Conservation (phyloP, 2,329 filamentous ascomycete species). For the Hymenoscyphus fraxineus region DNA sequence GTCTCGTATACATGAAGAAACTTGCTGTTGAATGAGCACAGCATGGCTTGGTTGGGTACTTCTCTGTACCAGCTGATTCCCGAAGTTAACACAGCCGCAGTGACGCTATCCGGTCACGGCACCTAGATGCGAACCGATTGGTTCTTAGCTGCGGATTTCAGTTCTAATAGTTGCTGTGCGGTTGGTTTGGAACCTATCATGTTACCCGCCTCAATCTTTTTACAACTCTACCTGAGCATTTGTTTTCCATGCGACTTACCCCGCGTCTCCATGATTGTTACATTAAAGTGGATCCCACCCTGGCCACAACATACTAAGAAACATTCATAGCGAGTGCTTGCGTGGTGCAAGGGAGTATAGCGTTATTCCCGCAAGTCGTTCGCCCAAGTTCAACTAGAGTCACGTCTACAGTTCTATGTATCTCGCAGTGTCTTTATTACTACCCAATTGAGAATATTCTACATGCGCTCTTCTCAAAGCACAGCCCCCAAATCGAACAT, state of each 20-base stretch:
- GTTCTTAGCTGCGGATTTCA: not conserved
- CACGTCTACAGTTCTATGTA: not conserved
- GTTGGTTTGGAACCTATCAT: not conserved
- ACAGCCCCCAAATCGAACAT: not conserved
- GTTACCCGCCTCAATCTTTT: not conserved
- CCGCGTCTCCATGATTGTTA: constrained; percentile 15
- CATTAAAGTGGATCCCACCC: constrained; percentile 18
- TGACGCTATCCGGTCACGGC: not conserved
- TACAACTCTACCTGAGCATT: not conserved
- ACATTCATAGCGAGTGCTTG: not conserved
- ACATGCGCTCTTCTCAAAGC: not conserved
- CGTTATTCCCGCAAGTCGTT: not conserved
- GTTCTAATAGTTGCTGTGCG: not conserved
- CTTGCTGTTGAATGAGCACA: not conserved
- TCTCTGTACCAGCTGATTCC: not conserved
- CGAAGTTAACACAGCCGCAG: not conserved
- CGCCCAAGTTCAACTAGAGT: not conserved
- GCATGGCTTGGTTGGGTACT: not conserved
- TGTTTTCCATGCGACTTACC: constrained; percentile 16
- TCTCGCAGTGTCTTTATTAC: not conserved
- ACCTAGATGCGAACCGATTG: not conserved
- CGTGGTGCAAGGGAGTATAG: not conserved
- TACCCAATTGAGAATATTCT: not conserved
- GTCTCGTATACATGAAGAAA: constrained; percentile 25
- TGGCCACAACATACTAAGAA: constrained; percentile 11